Evolutionary conservation across 176 grass and related monocot genomes (phyloP), one percentile per base, ranked within the genome.

Genomic region (Carex myosuroides): DNA sequence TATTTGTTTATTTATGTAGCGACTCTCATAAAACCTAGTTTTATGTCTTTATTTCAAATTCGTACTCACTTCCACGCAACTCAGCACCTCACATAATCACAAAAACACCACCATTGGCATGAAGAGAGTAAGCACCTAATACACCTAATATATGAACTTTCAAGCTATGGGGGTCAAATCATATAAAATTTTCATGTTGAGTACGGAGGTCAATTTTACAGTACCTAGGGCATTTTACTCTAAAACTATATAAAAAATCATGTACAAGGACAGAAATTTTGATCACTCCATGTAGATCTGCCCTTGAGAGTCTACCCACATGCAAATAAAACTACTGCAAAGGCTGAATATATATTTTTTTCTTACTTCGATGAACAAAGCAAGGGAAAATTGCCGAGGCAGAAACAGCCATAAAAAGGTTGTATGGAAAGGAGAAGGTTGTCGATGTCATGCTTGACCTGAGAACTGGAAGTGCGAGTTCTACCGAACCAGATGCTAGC

Each of bases 341-440:
- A 14, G 42, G 12, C 46, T 66, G 20, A 84, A 29, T 32, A 8
- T 24, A 13, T 64, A 58, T 4, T 72, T 75, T 35, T 55, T 63
- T 80, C 59, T 13, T 79, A 1, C 89, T 54, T 32, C n/a, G 52
- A 83, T 80, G 85, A 69, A 12, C 85, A 50, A 85, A 99, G 96
- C 96, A 99, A 99, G 96, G 91, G 73, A 99, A 91, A 62, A 55
- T 89, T 90, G 12, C 83, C 83, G 89, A 99, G 89, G 93, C 93
- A 64, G 96, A 99, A 95, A 85, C 87, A 85, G 93, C 96, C 71
- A 90, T 99, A 60, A 99, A 92, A 87, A 99, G 85, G 76, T 79
- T 99, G 10, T 99, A 90, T 84, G 96, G 96, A 83, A 99, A 95
- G 86, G 96, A 95, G 66, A 95, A 86, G 62, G 89, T 99, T 88